Conservation (phyloP, 495 filamentous ascomycete genomes). For the Penicillium parvum region DNA sequence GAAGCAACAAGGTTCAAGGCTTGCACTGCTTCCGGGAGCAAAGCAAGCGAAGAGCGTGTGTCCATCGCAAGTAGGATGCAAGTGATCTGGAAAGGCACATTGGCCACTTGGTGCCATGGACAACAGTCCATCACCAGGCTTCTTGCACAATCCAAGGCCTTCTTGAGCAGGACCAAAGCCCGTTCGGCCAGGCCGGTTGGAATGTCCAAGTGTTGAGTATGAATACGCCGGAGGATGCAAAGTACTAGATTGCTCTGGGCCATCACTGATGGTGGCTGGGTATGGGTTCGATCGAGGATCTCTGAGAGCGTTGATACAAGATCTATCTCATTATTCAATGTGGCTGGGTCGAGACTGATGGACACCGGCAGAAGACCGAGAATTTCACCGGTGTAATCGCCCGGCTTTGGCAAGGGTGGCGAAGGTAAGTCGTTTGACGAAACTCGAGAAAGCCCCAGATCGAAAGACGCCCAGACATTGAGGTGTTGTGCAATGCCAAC, state of each 20-base stretch:
- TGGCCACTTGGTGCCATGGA: slow-evolving; percentile 52
- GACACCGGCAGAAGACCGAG: slow-evolving; percentile 35
- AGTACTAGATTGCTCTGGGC: slow-evolving; percentile 47
- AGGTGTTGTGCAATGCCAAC: slow-evolving; percentile 42
- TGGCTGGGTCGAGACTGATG: slow-evolving; percentile 32
- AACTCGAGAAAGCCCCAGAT: slow-evolving; percentile 47
- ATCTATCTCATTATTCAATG: slow-evolving; percentile 22
- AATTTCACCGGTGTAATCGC: slow-evolving; percentile 36
- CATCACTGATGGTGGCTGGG: slow-evolving; percentile 35
- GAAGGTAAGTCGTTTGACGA: slow-evolving; percentile 22
- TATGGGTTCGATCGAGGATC: slow-evolving; percentile 25
- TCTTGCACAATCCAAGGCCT: slow-evolving; percentile 28
- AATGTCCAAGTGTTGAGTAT: slow-evolving; percentile 33
- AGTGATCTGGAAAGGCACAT: slow-evolving; percentile 50
- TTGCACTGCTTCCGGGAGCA: slow-evolving; percentile 44
- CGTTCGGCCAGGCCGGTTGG: slow-evolving; percentile 23
- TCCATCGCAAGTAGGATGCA: slow-evolving; percentile 49
- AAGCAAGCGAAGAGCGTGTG: slow-evolving; percentile 36
- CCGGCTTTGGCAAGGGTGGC: slow-evolving; percentile 13
- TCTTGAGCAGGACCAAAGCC: slow-evolving; percentile 22
- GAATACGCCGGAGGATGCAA: slow-evolving; percentile 44
- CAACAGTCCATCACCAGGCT: slow-evolving; percentile 27
- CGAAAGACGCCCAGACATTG: slow-evolving; percentile 46
- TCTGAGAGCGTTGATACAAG: slow-evolving; percentile 22
- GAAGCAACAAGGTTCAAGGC: slow-evolving; percentile 38